phyloP scores from a whole-genome alignment of 164 flowering plant genomes.

The Vitis rupestris region DNA sequence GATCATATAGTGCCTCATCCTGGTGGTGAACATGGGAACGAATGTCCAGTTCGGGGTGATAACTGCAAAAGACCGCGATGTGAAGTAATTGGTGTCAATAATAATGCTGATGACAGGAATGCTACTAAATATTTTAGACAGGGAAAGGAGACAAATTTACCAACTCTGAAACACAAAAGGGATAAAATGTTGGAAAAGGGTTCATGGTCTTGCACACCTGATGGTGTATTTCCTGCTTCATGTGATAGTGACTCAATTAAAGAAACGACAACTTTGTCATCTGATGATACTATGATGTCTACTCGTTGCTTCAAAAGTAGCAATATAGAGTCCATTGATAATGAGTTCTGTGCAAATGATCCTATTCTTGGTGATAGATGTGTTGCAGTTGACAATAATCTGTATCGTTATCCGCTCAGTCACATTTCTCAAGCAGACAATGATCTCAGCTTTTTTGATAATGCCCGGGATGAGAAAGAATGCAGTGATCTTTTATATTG shows the following conservation, averaged over 20 bases:
- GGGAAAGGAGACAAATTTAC: constrained; percentile 24
- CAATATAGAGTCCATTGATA: constrained; percentile 25
- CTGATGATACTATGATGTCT: constrained; percentile 35
- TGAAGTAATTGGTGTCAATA: constrained; percentile 29
- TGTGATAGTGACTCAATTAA: constrained; percentile 32
- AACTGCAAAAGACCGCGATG: constrained; percentile 41
- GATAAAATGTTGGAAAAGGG: constrained; percentile 45
- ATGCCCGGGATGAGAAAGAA: constrained; percentile 45
- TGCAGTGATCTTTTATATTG: constrained; percentile 45
- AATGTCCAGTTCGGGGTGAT: constrained; percentile 19
- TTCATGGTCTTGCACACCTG: constrained; percentile 44
- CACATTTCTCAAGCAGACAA: constrained; percentile 46
- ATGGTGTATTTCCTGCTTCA: constrained; percentile 37
- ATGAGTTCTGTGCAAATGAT: constrained; percentile 34
- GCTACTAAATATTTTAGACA: constrained; percentile 17
- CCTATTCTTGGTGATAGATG: constrained; percentile 30
- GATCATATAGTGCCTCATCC: constrained; percentile 81
- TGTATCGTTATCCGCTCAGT: constrained; percentile 39
- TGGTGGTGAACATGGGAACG: constrained; percentile 14
- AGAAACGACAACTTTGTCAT: constrained; percentile 28
- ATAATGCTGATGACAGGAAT: constrained; percentile 16
- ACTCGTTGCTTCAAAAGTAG: constrained; percentile 34
- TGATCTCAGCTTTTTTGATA: constrained; percentile 47
- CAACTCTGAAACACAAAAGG: constrained; percentile 19
- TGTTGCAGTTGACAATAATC: constrained; percentile 31